phyloP scores from a whole-genome alignment of 1,284 basidiomycete genomes.

The Ganoderma sp. region DNA sequence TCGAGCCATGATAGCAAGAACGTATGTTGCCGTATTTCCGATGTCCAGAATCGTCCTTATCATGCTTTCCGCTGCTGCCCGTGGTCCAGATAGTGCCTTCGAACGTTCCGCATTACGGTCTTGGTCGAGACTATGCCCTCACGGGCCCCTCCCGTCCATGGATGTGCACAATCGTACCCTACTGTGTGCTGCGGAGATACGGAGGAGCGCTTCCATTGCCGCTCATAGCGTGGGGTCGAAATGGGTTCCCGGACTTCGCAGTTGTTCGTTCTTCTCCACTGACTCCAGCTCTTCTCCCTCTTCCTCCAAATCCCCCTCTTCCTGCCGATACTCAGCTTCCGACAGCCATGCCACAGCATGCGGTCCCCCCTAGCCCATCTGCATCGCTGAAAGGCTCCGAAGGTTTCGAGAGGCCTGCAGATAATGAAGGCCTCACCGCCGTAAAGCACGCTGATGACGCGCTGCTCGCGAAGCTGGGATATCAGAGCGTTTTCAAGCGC shows the following conservation, averaged over 20 bases:
- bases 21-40: neutral
- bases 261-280: neutral
- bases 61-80: neutral
- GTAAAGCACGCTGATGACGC: slow-evolving; percentile 56
- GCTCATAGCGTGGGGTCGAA: slow-evolving; percentile 5
- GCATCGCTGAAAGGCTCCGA: neutral
- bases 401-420: neutral
- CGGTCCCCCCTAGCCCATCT: neutral
- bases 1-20: neutral
- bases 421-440: slow-evolving; percentile 29
- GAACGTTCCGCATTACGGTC: neutral
- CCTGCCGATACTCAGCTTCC: slow-evolving; percentile 1
- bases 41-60: neutral
- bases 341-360: slow-evolving; percentile 15
- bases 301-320: neutral
- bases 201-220: neutral
- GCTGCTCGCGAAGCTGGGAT: slow-evolving; percentile 70
- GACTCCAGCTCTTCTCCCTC: neutral
- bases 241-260: neutral
- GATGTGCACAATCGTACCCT: neutral
- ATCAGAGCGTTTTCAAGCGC: slow-evolving; percentile 76
- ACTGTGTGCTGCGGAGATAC: slow-evolving; percentile 1
- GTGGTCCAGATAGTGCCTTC: neutral
- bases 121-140: neutral
- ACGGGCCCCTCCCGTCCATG: neutral